These are phyloP conservation scores for Parachlorella kessleri DNA, from an alignment of 139 green algal species.

Conservation along the genomic window DNA sequence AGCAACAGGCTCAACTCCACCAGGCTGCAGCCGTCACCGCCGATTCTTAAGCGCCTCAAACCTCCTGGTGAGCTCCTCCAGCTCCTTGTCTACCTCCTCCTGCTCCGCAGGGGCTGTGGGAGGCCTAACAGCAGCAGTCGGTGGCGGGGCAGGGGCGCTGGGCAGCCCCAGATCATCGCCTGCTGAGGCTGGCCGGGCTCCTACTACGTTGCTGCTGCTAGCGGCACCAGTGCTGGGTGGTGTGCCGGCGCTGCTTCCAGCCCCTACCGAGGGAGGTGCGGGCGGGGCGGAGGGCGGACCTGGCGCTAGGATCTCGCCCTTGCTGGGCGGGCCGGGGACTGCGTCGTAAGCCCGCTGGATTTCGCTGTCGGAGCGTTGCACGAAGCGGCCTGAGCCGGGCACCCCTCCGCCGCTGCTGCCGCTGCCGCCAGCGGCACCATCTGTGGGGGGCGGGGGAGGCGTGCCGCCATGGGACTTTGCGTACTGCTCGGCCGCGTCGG, in stretches of 20 bases:
- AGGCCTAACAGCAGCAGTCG: too few species aligned
- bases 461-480: neutral
- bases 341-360: constrained; percentile 64
- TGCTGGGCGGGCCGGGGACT: constrained; percentile 54
- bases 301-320: constrained; percentile 12
- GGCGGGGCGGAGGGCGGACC: constrained; percentile 20
- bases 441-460: neutral
- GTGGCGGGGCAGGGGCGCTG: neutral
- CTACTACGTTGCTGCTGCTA: neutral
- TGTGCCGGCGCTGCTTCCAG: too few species aligned
- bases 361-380: constrained; percentile 27
- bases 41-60: constrained; percentile 65
- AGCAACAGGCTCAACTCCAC: too few species aligned
- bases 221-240: neutral
- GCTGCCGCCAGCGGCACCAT: neutral
- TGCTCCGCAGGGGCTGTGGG: neutral
- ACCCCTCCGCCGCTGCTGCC: neutral
- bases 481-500: constrained; percentile 32
- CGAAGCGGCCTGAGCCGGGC: neutral
- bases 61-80: constrained; percentile 58
- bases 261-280: neutral
- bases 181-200: neutral
- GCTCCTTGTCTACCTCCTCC: constrained; percentile 60
- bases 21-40: neutral
- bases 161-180: constrained; percentile 9